Evolutionary conservation across 306 rosid species (phyloP), one percentile per base, ranked within the genome.

Genomic region (Prunus mongolica): DNA sequence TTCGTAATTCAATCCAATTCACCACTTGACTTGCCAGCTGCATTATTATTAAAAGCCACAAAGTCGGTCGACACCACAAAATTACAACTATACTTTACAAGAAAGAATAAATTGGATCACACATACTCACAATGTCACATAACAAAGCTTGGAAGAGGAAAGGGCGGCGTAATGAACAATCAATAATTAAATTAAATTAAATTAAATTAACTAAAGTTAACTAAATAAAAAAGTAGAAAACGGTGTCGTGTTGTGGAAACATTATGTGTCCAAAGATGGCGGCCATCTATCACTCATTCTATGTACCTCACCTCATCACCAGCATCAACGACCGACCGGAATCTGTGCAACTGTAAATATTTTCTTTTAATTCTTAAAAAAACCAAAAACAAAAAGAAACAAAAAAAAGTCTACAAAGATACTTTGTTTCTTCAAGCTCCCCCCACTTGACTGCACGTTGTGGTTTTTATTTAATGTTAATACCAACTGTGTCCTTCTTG

Each of bases 391-490:
- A 47, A 11, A 47, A 34, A 32, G 1, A 32, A 47, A 9, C 4
- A 2, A 60, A 22, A 60, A 16, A 15, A 15, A 62, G 44, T 28
- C 12, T 62, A 19, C 55, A 25, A 78, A 63, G 76, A 73, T 71
- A 38, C 72, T 67, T 20, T 20, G 11, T 61, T 18, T 7, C 30
- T 2, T 0, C n/a, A 24, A 4, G 14, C 68, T 19, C 52, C 65
- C 2, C 72, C 19, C 56, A 66, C 76, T 63, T 45, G 74, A 57
- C 51, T 45, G 80, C 86, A 82, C 86, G 86, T 82, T 82, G 77
- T 41, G 49, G 9, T 63, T 71, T 69, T n/a, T 8, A 38, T 55
- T 55, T 25, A 60, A 38, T 38, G 0, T 38, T 38, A 38, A 55
- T 72, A 0, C 76, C 66, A 6, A 0, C 54, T 9, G 28, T 72